A percentile compares a stretch with the other conserved stretches of the same genome.
Conservation (phyloP, 306 rosid species). For the Chamaecrista fasciculata region DNA sequence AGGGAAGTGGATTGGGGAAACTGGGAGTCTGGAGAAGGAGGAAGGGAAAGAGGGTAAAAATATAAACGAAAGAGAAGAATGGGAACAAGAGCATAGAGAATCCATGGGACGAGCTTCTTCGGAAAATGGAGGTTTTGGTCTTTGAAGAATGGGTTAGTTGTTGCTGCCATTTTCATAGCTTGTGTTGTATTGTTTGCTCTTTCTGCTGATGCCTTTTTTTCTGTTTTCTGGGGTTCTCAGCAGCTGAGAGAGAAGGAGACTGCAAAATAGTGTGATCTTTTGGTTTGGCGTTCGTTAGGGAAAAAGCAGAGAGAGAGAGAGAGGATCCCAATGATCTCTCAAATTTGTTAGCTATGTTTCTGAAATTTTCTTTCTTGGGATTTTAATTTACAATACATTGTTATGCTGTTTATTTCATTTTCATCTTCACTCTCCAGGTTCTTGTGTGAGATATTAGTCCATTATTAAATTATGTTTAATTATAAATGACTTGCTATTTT, state of each 20-base stretch:
- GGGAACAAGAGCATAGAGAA: conserved; percentile 62
- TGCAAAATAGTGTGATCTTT: not conserved
- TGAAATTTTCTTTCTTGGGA: not conserved
- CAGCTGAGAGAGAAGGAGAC: conserved; percentile 16
- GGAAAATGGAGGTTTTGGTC: conserved; percentile 35
- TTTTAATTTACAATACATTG: not conserved
- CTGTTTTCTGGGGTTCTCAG: not conserved
- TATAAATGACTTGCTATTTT: too few species aligned
- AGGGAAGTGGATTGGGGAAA: conserved; percentile 35
- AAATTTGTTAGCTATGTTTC: conserved; percentile 18
- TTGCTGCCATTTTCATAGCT: conserved; percentile 40
- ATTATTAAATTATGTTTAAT: too few species aligned
- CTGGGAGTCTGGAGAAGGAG: conserved; percentile 35
- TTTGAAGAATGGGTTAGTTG: conserved; percentile 53
- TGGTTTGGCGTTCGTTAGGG: not conserved
- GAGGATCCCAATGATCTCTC: conserved; percentile 26
- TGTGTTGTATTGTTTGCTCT: not conserved
- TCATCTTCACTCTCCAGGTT: too few species aligned
- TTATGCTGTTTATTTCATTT: not conserved
- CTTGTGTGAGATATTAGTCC: too few species aligned
- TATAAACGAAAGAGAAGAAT: conserved; percentile 61
- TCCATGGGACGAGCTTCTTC: conserved; percentile 55
- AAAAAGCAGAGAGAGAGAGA: not conserved
- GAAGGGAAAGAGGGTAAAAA: conserved; percentile 52
- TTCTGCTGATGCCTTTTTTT: not conserved